Evolutionary conservation across 768 basidiomycete genomes (phyloP), one percentile per base, ranked within the genome.

Genomic region (Fomitopsis serialis): DNA sequence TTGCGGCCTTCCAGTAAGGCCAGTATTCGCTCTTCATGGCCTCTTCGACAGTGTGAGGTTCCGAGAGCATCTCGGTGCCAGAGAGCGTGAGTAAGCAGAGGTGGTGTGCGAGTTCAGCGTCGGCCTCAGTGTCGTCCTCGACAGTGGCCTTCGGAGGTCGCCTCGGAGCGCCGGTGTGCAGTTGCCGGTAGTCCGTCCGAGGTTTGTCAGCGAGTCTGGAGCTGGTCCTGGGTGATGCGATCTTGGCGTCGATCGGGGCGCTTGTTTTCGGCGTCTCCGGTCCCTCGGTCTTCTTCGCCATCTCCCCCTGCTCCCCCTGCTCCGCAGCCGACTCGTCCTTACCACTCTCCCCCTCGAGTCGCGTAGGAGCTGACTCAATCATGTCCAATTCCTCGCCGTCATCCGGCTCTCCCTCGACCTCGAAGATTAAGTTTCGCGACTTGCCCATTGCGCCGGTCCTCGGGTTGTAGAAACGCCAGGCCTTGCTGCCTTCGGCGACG

Each of bases 401-500:
- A 19, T 17, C 32, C n/a, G 40, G 8, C 34, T 19, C 11, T 17
- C 23, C 8, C 0, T 45, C 46, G 4, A 58, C 12, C 0, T 40
- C 29, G 22, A 58, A 54, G 1, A 54, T 24, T 11, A 58, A 2
- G 35, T 55, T 53, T 3, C 48, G 37, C 1, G 51, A 52, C 13
- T 52, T 55, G 1, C 47, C 47, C n/a, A 58, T 21, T 0, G 43
- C 47, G 13, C 42, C 45, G 3, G 53, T 13, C 23, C 37, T 13
- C 1, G 50, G 50, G 43, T 66, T 48, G 25, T 51, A 60, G 34
- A 49, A 57, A 9, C 27, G 32, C 42, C 49, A 66, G 2, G 52
- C 66, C 54, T 65, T 66, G 40, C 55, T 50, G n/a, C 55, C 56
- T 15, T 37, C 34, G 8, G 57, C 54, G 42, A 61, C 55, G 3